Base-by-base conservation (phyloP, 2,329 filamentous ascomycete genomes). In the Venturia effusa region DNA sequence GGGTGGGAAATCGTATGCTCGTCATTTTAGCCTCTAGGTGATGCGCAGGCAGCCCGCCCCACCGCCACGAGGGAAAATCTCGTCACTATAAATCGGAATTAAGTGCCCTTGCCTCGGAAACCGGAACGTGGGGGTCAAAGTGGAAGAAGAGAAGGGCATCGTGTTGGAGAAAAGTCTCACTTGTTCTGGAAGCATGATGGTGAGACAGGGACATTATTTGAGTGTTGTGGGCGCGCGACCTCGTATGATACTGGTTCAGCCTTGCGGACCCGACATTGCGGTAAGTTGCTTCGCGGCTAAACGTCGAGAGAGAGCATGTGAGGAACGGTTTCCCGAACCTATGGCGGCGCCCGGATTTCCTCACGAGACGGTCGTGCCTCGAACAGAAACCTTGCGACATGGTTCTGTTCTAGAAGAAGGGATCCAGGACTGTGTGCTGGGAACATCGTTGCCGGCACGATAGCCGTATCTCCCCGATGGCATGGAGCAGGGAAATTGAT, bases 1-100 rank as follows among this genome's bases (percentile, higher is more conserved):
- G 30, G 27, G n/a, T n/a, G n/a, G 51, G 7, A 43, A 43, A 40
- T 40, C 34, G 27, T 41, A 60, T 60, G 59, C 59, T 60, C 40
- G 59, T 60, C 59, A 60, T 60, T 60, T 60, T 60, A 41, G 59
- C 34, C 24, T 37, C 51, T 6, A 24, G n/a, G 15, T 27, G 45
- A 51, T 51, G 45, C 30, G 27, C 51, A n/a, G 30, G 30, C 34
- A 19, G 51, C 51, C n/a, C 51, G 27, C n/a, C 19, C 51, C 51
- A 37, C 27, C 15, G 2, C 8, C 10, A 57, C 17, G 27, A 34
- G 27, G 51, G 27, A 17, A 57, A 17, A 57, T 30, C 27, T 34
- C 27, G 17, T 19, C 17, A n/a, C 11, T 37, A 4, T 17, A 32
- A 57, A n/a, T 57, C 1, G 15, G 17, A 34, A 22, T 24, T 4